Percentiles rank a stretch among this genome's conserved stretches.
These are phyloP conservation scores for Geoglossum cookeanum DNA, from an alignment of 2,329 filamentous ascomycete species.

Conservation along the genomic window DNA sequence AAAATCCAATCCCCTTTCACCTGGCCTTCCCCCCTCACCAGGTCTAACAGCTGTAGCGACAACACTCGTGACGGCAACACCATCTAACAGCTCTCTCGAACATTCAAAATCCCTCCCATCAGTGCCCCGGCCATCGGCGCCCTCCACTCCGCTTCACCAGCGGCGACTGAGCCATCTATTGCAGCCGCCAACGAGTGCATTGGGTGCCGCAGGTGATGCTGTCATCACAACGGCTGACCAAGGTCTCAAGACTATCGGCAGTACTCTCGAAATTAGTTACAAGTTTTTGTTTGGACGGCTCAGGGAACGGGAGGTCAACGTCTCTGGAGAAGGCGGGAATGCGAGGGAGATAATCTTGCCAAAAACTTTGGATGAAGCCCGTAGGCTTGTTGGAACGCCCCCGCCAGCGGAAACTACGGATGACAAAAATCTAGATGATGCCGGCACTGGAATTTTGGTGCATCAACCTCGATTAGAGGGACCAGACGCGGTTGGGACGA, in stretches of 20 bases:
- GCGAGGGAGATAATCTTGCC: constrained; percentile 41
- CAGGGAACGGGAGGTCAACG: constrained; percentile 43
- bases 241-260: constrained; percentile 78
- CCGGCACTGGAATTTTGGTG: background rate
- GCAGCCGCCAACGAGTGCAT: constrained; percentile 61
- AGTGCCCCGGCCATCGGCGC: constrained; percentile 1
- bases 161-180: constrained; percentile 71
- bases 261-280: constrained; percentile 77
- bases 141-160: constrained; percentile 35
- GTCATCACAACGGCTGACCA: constrained; percentile 81
- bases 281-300: constrained; percentile 82
- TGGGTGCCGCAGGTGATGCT: constrained; percentile 68
- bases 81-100: background rate
- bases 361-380: constrained; percentile 80
- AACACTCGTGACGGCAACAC: background rate
- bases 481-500: background rate
- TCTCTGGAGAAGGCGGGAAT: constrained; percentile 23
- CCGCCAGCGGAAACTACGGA: constrained; percentile 20
- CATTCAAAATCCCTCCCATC: background rate
- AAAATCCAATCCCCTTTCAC: background rate
- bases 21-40: background rate
- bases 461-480: background rate
- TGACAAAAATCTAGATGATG: background rate
- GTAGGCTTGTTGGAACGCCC: constrained; percentile 66
- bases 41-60: background rate